Conservation (phyloP, 192 early-diverging fungal genomes). For the Podila epigama region DNA sequence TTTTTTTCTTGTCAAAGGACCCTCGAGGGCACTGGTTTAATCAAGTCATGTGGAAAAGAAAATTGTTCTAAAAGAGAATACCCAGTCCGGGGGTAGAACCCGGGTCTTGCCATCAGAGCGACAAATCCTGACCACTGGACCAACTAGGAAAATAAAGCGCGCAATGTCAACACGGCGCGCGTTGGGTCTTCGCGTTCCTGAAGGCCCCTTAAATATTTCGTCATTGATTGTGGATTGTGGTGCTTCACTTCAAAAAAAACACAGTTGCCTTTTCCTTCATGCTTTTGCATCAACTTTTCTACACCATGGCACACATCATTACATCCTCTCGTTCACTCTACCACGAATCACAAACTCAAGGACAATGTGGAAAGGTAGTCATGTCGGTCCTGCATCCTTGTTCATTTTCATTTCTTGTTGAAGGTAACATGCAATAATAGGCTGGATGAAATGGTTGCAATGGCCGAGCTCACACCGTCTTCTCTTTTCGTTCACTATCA, state of each 20-base stretch:
- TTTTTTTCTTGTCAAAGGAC: background rate
- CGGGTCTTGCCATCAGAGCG: no score
- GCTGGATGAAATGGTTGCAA: no score
- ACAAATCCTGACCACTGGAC: no score
- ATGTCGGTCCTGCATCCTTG: no score
- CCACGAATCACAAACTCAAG: constrained; percentile 43
- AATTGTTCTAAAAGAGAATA: no score
- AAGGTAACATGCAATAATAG: no score
- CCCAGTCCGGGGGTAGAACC: no score
- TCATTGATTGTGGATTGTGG: no score
- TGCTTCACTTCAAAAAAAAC: background rate
- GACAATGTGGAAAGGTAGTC: constrained; percentile 48
- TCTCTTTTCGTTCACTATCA: background rate
- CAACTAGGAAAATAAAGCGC: no score
- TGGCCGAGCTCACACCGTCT: background rate
- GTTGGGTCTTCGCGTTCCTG: background rate
- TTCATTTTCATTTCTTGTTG: no score
- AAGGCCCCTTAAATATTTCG: background rate
- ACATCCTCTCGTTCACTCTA: constrained; percentile 25
- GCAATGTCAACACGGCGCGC: no score
- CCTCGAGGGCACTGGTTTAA: no score
- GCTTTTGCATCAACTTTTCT: background rate
- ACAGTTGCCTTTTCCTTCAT: background rate
- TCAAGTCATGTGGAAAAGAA: background rate
- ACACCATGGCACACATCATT: constrained; percentile 6